A percentile compares a stretch with the other conserved stretches of the same genome.
These are phyloP conservation scores for Tetrahymena thermophila DNA, from an alignment of 73 alveolate genomes.

Conservation along the genomic window DNA sequence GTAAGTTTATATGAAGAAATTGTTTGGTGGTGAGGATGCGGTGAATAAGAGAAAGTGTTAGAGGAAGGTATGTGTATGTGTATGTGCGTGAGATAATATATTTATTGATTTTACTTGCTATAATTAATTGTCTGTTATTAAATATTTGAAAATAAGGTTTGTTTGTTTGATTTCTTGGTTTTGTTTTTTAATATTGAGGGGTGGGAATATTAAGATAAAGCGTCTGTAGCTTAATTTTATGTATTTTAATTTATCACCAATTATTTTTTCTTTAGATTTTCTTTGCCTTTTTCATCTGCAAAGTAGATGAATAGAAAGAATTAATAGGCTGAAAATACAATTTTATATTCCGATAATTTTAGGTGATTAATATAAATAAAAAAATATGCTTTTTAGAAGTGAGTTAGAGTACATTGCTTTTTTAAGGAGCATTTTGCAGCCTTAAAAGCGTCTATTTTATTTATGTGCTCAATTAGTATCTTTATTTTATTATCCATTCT, in stretches of 20 bases:
- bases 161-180: background rate
- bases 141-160: background rate
- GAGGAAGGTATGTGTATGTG: background rate
- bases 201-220: background rate
- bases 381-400: background rate
- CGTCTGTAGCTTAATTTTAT: background rate
- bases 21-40: background rate
- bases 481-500: background rate
- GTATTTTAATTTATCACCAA: background rate
- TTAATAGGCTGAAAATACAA: background rate
- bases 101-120: background rate
- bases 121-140: background rate
- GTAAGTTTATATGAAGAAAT: background rate
- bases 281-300: background rate
- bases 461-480: background rate
- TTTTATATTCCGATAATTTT: background rate
- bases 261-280: background rate
- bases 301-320: background rate
- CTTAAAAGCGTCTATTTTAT: too few species aligned
- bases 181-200: background rate
- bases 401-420: too few species aligned
- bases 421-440: too few species aligned
- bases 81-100: background rate
- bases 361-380: background rate
- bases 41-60: background rate